These are phyloP conservation scores for Peterozyma xylosa DNA, from an alignment of 805 yeast genomes.

Conservation along the genomic window DNA sequence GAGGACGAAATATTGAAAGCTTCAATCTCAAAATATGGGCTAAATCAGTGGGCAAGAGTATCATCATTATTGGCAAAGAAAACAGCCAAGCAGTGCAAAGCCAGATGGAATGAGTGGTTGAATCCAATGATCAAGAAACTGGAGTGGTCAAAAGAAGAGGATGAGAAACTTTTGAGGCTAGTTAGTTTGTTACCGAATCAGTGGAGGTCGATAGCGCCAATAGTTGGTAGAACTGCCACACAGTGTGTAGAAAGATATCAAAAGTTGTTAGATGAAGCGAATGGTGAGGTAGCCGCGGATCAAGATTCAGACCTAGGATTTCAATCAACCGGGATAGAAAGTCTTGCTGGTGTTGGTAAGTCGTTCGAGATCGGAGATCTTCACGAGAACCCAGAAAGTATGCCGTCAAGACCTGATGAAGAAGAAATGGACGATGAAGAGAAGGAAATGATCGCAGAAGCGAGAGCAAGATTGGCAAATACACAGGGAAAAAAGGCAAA, in stretches of 20 bases:
- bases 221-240: slow-evolving; percentile 78
- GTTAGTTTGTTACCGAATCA: slow-evolving; percentile 80
- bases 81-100: slow-evolving; percentile 86
- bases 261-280: slow-evolving; percentile 49
- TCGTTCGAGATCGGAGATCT: slow-evolving; percentile 40
- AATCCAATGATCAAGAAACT: slow-evolving; percentile 60
- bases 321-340: slow-evolving; percentile 46
- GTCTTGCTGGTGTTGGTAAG: slow-evolving; percentile 18
- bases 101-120: slow-evolving; percentile 86
- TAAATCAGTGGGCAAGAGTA: slow-evolving; percentile 91
- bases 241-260: slow-evolving; percentile 85
- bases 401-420: slow-evolving; percentile 76
- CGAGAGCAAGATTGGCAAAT: slow-evolving; percentile 82
- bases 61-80: slow-evolving; percentile 80
- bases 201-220: slow-evolving; percentile 86
- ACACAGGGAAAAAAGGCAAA: slow-evolving; percentile 95
- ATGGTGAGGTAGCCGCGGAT: slow-evolving; percentile 15
- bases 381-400: slow-evolving; percentile 69
- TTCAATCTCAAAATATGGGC: slow-evolving; percentile 87
- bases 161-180: slow-evolving; percentile 56
- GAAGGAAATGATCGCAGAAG: slow-evolving; percentile 89
- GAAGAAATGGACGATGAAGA: slow-evolving; percentile 82
- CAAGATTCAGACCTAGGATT: slow-evolving; percentile 23
- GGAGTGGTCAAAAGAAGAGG: slow-evolving; percentile 75
- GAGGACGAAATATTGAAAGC: slow-evolving; percentile 85